Evolutionary conservation across 2,329 filamentous ascomycete species (phyloP).

Genomic region (Cercospora zeae-maydis): DNA sequence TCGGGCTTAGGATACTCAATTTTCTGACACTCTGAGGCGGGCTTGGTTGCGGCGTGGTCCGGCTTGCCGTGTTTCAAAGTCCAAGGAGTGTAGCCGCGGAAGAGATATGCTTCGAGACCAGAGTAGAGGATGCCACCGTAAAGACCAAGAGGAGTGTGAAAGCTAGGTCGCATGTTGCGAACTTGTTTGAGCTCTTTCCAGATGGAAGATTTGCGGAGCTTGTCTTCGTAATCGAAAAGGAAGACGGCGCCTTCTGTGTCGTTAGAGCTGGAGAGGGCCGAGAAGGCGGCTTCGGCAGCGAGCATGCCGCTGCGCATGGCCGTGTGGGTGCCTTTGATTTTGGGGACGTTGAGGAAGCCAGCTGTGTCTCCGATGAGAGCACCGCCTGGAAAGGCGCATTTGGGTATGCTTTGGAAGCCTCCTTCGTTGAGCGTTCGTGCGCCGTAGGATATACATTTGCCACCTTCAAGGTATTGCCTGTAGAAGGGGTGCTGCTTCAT

Average conservation of each 20-base stretch:
- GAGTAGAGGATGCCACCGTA: slow-evolving; percentile 92
- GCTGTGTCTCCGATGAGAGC: slow-evolving; percentile 94
- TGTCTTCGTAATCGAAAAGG: slow-evolving; percentile 89
- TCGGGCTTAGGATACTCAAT: slow-evolving; percentile 98
- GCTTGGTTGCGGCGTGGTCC: slow-evolving; percentile 75
- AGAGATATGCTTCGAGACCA: slow-evolving; percentile 80
- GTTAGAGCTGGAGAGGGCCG: slow-evolving; percentile 58
- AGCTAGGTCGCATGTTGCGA: slow-evolving; percentile 94
- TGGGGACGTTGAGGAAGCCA: slow-evolving; percentile 94
- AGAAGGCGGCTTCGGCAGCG: slow-evolving; percentile 84
- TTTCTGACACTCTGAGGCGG: slow-evolving; percentile 73
- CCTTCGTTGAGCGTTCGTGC: slow-evolving; percentile 89
- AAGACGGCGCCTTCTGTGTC: slow-evolving; percentile 69
- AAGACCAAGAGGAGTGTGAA: slow-evolving; percentile 80
- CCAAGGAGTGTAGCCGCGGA: slow-evolving; percentile 86
- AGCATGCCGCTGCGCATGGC: slow-evolving; percentile 98
- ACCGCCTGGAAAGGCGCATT: slow-evolving; percentile 92
- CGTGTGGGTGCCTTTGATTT: slow-evolving; percentile 97
- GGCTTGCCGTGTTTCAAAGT: slow-evolving; percentile 79
- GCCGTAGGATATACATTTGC: slow-evolving; percentile 95
- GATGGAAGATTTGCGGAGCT: slow-evolving; percentile 78
- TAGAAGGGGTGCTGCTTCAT: slow-evolving; percentile 97
- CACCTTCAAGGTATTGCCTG: slow-evolving; percentile 79
- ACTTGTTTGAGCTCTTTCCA: slow-evolving; percentile 95
- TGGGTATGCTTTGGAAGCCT: slow-evolving; percentile 95